Evolutionary conservation across 2,329 filamentous ascomycete species (phyloP), one percentile per base, ranked within the genome.

Genomic region (Xylaria sp.): DNA sequence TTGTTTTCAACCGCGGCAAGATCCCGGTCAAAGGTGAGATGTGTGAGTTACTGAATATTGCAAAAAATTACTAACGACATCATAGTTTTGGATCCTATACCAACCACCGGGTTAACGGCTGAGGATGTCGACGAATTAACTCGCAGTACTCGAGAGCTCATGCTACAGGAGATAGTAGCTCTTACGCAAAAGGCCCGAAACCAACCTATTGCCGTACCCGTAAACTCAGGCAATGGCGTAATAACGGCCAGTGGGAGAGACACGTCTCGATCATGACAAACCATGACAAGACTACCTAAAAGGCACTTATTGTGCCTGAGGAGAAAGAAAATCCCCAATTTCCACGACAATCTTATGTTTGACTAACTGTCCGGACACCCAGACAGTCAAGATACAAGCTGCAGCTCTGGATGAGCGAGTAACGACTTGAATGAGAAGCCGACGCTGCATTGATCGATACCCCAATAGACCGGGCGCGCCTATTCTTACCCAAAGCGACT

Each of bases 61-160:
- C 15, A 60, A 46, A 46, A 31, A 23, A 63, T 37, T 61, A 64
- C 60, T 74, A 41, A 73, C 63, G 25, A 50, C 39, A 48, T 12
- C 31, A 4, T 72, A 93, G 93, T 97, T 25, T 84, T 97, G 63
- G 89, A 92, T 76, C 93, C 94, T 1, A 94, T 98, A 70, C 85
- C 89, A 58, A 98, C 94, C 12, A 86, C 88, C 72, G 89, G 89
- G 63, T 86, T 97, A 72, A 92, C 88, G 20, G 70, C 91, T 28
- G 89, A 90, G 62, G 94, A 97, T 79, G 93, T 97, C 63, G 92
- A 96, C 73, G 87, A 88, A 68, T 83, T 97, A 54, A 87, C 91
- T 60, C 84, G 86, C 65, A 86, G 86, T 63, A 93, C 91, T 2
- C 87, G 90, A 66, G 91, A 94, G 23, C 81, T 89, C 61, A 97